A percentile compares a stretch with the other conserved stretches of the same genome.
Evolutionary conservation across 306 rosid genomes (phyloP).

Genomic region (Pyrus bretschneideri): DNA sequence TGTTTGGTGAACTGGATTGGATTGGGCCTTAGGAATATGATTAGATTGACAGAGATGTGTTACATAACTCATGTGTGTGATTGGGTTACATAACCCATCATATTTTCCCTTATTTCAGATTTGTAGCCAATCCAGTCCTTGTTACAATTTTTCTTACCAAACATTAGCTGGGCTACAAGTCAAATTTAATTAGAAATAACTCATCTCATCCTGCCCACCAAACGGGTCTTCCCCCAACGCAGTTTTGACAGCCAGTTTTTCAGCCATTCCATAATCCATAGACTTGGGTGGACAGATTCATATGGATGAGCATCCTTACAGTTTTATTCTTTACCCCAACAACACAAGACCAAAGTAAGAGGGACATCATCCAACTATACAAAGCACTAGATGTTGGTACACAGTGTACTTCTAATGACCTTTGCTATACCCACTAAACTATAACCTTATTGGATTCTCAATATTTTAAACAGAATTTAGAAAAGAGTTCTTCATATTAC

Average conservation of each 20-base stretch:
- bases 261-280: background rate
- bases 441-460: background rate
- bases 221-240: background rate
- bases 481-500: background rate
- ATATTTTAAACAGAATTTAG: background rate
- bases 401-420: too few species aligned
- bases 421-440: background rate
- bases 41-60: too few species aligned
- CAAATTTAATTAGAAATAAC: too few species aligned
- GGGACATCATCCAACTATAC: background rate
- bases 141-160: too few species aligned
- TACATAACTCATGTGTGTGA: too few species aligned
- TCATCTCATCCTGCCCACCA: too few species aligned
- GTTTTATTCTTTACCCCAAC: background rate
- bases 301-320: background rate
- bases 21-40: too few species aligned
- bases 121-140: too few species aligned
- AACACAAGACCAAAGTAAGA: background rate
- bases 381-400: background rate
- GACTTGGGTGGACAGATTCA: background rate
- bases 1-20: too few species aligned
- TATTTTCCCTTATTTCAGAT: too few species aligned
- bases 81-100: too few species aligned
- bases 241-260: background rate
- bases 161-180: too few species aligned